These are phyloP conservation scores for Flueggea neowawraea DNA, from an alignment of 441 rosid species.

Conservation along the genomic window DNA sequence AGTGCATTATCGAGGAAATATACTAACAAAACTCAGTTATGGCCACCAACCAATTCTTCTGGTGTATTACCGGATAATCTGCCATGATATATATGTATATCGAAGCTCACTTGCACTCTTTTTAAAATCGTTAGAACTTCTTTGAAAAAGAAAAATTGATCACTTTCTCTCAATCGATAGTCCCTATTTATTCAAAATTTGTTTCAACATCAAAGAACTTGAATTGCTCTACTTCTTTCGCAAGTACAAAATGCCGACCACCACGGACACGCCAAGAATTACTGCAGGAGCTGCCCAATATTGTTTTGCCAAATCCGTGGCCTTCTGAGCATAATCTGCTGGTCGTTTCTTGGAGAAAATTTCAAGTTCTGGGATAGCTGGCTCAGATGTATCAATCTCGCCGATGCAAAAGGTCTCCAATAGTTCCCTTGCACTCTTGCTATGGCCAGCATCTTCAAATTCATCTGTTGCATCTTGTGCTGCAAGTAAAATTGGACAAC, in stretches of 20 bases:
- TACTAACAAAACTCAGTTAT: too few species aligned
- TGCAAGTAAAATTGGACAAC: constrained; percentile 19
- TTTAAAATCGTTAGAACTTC: constrained; percentile 7
- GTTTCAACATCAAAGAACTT: constrained; percentile 1
- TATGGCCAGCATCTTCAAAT: constrained; percentile 91
- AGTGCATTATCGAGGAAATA: too few species aligned
- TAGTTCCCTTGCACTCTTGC: constrained; percentile 65
- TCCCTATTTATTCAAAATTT: constrained; percentile 25
- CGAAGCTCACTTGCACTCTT: too few species aligned
- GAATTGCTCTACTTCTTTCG: constrained; percentile 48
- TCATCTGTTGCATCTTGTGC: constrained; percentile 82
- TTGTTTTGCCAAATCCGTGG: constrained; percentile 52
- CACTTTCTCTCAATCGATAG: constrained; percentile 5
- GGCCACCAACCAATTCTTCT: too few species aligned
- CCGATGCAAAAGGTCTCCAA: constrained; percentile 65
- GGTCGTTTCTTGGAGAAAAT: constrained; percentile 42
- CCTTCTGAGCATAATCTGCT: constrained; percentile 28
- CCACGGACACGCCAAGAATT: constrained; percentile 55
- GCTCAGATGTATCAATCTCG: constrained; percentile 56
- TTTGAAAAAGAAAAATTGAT: constrained; percentile 4
- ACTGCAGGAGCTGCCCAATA: constrained; percentile 71
- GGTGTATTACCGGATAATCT: too few species aligned
- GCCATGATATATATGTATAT: too few species aligned
- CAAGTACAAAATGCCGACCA: constrained; percentile 51
- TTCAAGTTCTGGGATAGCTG: constrained; percentile 62